Evolutionary conservation across 805 yeast species (phyloP), one percentile per base, ranked within the genome.

Genomic region (Barnettozyma botsteinii): DNA sequence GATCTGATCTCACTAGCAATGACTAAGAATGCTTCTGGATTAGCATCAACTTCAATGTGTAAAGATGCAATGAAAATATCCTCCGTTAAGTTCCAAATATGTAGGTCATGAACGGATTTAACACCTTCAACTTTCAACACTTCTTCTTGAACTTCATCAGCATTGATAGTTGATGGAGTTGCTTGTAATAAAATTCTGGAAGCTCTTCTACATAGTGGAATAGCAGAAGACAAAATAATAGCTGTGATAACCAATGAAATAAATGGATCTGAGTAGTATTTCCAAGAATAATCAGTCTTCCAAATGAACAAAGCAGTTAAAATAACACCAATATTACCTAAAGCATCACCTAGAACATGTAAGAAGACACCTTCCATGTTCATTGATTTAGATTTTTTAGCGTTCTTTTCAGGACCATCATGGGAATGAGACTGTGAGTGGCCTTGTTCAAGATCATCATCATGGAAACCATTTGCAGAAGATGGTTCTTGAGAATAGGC

Each of bases 331-430:
- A 91, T 66, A 58, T 91, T 91, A 47, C 98, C 98, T 41, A 91
- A 69, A 1, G 98, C 98, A 62, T 91, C 98, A 33, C 98, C 98
- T 51, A 93, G 47, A 11, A 93, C 98, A 57, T 91, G 98, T 56
- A 91, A 69, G 57, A 86, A 93, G 4, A 91, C 97, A 48, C 98
- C 98, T 54, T 86, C 89, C 97, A 91, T 91, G 63, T 93, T 91
- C 67, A 91, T 68, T n/a, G 96, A 85, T 56, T 59, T 55, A 25
- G 47, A 45, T 14, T 44, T 28, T 29, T 43, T 49, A 29, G 41
- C 33, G 27, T 37, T 47, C 38, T 31, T 27, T 33, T 41, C 43
- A 25, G 38, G 38, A 6, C 48, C 42, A 21, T 45, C 46, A 28
- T 27, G 30, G 15, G 30, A 27, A 10, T 27, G n/a, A n/a, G n/a